These are phyloP conservation scores for Neolentinus lepideus DNA, from an alignment of 1,284 basidiomycete species.

Conservation along the genomic window DNA sequence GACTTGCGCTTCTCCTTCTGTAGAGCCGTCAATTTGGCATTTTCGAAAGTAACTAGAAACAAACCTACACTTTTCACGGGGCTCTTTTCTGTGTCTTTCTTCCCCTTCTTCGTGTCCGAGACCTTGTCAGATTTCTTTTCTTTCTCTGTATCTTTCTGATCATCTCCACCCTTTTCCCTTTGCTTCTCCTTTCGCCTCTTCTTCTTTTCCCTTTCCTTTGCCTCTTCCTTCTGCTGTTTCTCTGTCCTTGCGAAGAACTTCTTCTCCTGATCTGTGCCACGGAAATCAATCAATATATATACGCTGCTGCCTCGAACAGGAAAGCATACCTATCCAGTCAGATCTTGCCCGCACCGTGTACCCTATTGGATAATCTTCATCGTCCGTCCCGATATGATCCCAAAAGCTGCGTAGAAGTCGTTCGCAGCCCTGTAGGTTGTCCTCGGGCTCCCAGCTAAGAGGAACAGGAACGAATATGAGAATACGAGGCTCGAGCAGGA, in stretches of 20 bases:
- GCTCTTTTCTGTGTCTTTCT: neutral
- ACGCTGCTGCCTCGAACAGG: neutral
- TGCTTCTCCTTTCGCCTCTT: conserved; percentile 13
- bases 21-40: too few relatives aligned
- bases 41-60: neutral
- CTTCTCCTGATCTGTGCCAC: conserved; percentile 28
- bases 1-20: too few relatives aligned
- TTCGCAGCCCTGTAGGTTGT: conserved; percentile 45
- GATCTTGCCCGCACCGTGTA: conserved; percentile 30
- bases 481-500: conserved; percentile 2
- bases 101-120: neutral
- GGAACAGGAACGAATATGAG: conserved; percentile 2
- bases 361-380: conserved; percentile 43
- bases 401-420: conserved; percentile 56
- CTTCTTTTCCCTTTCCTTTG: conserved; percentile 11
- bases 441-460: conserved; percentile 60
- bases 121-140: neutral
- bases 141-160: too few relatives aligned
- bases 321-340: conserved; percentile 41
- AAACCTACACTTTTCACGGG: neutral
- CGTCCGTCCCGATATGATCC: conserved; percentile 49
- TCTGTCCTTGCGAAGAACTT: conserved; percentile 28
- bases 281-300: neutral
- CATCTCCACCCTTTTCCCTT: conserved; percentile 3
- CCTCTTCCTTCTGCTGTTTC: conserved; percentile 19